phyloP scores from a whole-genome alignment of 2,329 filamentous ascomycete genomes.

The Setomelanomma holmii region DNA sequence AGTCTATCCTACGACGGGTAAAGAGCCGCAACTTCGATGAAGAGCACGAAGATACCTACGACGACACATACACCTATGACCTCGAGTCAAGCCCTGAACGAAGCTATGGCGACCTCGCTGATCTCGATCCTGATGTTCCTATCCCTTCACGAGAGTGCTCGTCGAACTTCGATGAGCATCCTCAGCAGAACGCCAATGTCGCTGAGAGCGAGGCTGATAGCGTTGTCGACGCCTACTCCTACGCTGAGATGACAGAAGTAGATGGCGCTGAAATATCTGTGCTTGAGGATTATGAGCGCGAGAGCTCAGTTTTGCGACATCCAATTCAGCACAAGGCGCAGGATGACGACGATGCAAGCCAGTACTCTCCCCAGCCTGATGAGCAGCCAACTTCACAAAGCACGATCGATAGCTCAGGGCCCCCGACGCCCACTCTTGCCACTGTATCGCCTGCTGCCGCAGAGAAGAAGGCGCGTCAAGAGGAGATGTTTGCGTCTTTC shows the following conservation, averaged over 20 bases:
- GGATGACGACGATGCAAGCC: slow-evolving; percentile 64
- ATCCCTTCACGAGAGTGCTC: slow-evolving; percentile 83
- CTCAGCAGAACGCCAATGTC: slow-evolving; percentile 67
- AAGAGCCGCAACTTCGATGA: slow-evolving; percentile 67
- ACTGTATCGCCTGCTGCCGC: slow-evolving; percentile 35
- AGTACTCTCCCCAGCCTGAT: slow-evolving; percentile 59
- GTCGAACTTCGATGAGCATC: slow-evolving; percentile 65
- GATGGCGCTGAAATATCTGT: slow-evolving; percentile 58
- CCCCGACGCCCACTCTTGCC: slow-evolving; percentile 53
- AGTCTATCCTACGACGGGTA: slow-evolving; percentile 90
- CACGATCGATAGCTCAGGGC: slow-evolving; percentile 51
- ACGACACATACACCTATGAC: slow-evolving; percentile 45
- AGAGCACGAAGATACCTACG: slow-evolving; percentile 53
- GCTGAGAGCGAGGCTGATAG: slow-evolving; percentile 61
- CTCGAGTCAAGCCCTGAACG: slow-evolving; percentile 63
- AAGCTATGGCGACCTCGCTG: slow-evolving; percentile 59
- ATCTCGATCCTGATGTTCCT: slow-evolving; percentile 84
- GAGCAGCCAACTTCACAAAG: slow-evolving; percentile 45
- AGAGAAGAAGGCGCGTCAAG: slow-evolving; percentile 38
- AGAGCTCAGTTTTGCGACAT: slow-evolving; percentile 65
- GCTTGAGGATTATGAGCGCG: slow-evolving; percentile 51
- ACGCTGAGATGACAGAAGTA: slow-evolving; percentile 64
- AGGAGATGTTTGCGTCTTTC: slow-evolving; percentile 58
- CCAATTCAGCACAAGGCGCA: slow-evolving; percentile 37
- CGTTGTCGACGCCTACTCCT: slow-evolving; percentile 67